Conservation (phyloP, 2,329 filamentous ascomycete species). For the Cyanodermella asteris region DNA sequence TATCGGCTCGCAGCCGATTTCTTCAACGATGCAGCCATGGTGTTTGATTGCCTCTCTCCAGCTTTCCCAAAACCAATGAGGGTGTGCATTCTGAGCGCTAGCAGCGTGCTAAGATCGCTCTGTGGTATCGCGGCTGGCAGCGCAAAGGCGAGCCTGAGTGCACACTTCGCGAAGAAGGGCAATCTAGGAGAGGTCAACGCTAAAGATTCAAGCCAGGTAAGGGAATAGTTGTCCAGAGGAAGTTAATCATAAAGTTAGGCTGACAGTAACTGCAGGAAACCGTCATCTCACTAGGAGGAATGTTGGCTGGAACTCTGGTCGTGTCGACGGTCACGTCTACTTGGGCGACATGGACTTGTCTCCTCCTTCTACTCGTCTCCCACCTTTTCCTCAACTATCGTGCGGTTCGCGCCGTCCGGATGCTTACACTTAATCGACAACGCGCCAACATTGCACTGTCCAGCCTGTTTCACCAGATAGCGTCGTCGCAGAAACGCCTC, state of each 20-base stretch:
- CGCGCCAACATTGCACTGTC: constrained; percentile 59
- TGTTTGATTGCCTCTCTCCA: constrained; percentile 67
- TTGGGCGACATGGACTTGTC: constrained; percentile 48
- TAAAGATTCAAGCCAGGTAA: constrained; percentile 86
- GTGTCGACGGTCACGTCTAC: constrained; percentile 54
- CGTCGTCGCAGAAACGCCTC: too few relatives aligned
- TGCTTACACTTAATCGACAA: constrained; percentile 70
- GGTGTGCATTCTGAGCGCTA: constrained; percentile 35
- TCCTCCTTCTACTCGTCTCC: constrained; percentile 48
- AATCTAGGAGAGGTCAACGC: constrained; percentile 89
- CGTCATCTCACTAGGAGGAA: constrained; percentile 68
- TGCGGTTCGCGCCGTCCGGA: constrained; percentile 63
- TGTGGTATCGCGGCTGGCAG: constrained; percentile 83
- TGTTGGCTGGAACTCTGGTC: constrained; percentile 63
- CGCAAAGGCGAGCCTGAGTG: constrained; percentile 73
- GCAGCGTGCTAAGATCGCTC: constrained; percentile 41
- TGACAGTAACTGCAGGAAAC: too few relatives aligned
- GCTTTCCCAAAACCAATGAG: constrained; percentile 39
- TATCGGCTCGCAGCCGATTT: constrained; percentile 73
- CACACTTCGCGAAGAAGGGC: constrained; percentile 71
- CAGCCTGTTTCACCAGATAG: constrained; percentile 26
- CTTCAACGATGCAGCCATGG: constrained; percentile 69
- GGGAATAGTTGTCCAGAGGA: too few relatives aligned
- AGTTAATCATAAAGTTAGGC: too few relatives aligned
- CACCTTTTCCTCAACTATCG: constrained; percentile 74